A percentile compares a stretch with the other conserved stretches of the same genome.
Evolutionary conservation across 805 yeast genomes (phyloP).

Genomic region (Candida jianshihensis): DNA sequence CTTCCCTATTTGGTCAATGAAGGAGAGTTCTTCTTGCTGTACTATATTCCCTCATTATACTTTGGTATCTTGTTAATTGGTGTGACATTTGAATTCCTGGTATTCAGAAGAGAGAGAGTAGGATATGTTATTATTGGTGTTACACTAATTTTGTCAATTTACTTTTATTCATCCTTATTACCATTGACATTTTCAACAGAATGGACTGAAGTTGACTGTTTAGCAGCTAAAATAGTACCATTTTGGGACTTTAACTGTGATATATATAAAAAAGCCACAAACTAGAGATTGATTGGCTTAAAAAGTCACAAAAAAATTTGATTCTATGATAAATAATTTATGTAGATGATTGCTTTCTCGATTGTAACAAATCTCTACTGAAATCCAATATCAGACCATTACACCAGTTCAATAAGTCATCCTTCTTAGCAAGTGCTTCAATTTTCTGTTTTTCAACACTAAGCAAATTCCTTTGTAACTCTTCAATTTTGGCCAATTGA

Average conservation of each 20-base stretch:
- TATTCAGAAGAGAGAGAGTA: conserved; percentile 21
- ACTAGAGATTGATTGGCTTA: conserved; percentile 1
- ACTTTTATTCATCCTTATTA: conserved; percentile 23
- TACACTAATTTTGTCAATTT: conserved; percentile 11
- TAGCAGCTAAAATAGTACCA: conserved; percentile 26
- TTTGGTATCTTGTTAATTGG: conserved; percentile 39
- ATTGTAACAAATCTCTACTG: conserved; percentile 29
- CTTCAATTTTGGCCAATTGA: conserved; percentile 59
- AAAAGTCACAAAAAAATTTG: background rate
- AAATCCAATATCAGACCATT: conserved; percentile 55
- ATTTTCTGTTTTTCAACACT: conserved; percentile 53
- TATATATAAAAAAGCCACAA: conserved; percentile 10
- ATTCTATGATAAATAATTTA: too few species aligned
- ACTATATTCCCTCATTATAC: conserved; percentile 44
- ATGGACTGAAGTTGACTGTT: conserved; percentile 41
- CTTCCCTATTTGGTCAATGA: conserved; percentile 41
- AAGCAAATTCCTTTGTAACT: conserved; percentile 54
- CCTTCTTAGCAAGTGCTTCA: conserved; percentile 55
- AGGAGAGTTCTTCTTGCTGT: conserved; percentile 33
- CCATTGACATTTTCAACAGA: conserved; percentile 41
- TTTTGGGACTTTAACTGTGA: conserved; percentile 41
- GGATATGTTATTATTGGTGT: conserved; percentile 23
- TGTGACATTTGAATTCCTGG: conserved; percentile 37
- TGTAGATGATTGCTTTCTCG: conserved; percentile 21
- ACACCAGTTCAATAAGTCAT: conserved; percentile 51